Evolutionary conservation across 257 asterid genomes (phyloP).

Genomic region (Primulina huaijiensis): DNA sequence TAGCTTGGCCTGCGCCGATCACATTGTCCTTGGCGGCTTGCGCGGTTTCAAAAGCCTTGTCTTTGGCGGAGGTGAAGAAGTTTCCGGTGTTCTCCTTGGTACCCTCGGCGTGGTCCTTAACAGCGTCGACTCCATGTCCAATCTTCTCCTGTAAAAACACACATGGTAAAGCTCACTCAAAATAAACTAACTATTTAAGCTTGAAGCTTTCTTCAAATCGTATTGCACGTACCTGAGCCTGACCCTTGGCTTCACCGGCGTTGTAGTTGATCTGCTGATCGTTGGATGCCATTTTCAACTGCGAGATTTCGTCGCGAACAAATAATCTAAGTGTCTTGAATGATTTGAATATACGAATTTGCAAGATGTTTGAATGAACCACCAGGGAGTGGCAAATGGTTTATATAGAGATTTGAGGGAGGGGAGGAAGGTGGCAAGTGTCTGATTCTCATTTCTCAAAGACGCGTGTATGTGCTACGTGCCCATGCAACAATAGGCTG

Average conservation of each 20-base stretch:
- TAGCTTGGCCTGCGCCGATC: no score
- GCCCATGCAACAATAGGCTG: constrained; percentile 19
- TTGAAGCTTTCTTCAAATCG: no score
- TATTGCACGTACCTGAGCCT: constrained; percentile 41
- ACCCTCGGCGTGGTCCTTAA: constrained; percentile 39
- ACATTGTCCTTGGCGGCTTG: no score
- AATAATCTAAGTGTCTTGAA: no score
- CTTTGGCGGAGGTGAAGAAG: not conserved
- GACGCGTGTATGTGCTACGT: constrained; percentile 65
- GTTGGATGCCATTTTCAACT: constrained; percentile 52
- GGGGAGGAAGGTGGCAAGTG: constrained; percentile 41
- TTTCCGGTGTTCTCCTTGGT: not conserved
- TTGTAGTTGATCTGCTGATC: constrained; percentile 46
- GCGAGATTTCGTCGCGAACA: no score
- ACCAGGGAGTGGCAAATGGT: not conserved
- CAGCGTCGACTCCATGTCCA: constrained; percentile 43
- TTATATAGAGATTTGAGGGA: not conserved
- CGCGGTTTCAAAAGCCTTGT: not conserved
- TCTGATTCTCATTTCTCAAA: constrained; percentile 15
- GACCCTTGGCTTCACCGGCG: constrained; percentile 89
- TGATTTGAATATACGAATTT: no score
- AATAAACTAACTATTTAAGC: no score
- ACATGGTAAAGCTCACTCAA: no score
- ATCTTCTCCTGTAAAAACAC: constrained; percentile 49
- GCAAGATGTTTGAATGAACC: not conserved